Base-by-base conservation (phyloP, 257 asterid species). In the Apocynum venetum region DNA sequence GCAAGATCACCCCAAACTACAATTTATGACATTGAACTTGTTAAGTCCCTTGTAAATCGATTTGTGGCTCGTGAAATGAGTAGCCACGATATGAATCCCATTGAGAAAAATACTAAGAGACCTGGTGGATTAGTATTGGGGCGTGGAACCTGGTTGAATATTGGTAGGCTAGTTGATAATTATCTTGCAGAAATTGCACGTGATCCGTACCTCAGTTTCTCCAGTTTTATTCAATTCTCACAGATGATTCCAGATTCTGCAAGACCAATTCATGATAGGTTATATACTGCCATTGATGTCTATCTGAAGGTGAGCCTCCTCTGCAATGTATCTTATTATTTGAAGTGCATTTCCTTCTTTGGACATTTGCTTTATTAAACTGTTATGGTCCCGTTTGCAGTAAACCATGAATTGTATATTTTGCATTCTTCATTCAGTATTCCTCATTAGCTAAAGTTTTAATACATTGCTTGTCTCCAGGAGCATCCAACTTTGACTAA, bases 191-290 rank as follows among this genome's bases (percentile, higher is more conserved):
- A 85, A 73, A 75, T 86, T 65, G 94, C 97, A 55, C 84, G 76
- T 52, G 98, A 94, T 82, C 92, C 86, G 10, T 83, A 87, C 77
- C 85, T 94, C 44, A 67, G 83, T 13, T 85, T 85, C 71, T 72
- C 86, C 14, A 63, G 85, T 79, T 94, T 94, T 81, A 80, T 87
- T 73, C 84, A 87, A 72, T 73, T 94, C 83, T 67, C 93, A 8
- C 86, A 75, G 90, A 84, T 92, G 4, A 82, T 92, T 82, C 97
- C 98, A 0, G 97, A 88, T 56, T 76, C 88, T 0, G 95, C 97
- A 67, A 87, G 98, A 66, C 96, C 92, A 67, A 87, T 88, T 80
- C 98, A 94, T 55, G 96, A 92, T 76, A 90, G 92, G 69, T 31
- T 94, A 38, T 94, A 94, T 59, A 80, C 84, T 36, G 96, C 98